Conservation (phyloP, 768 basidiomycete species). For the Tulasnella calospora region DNA sequence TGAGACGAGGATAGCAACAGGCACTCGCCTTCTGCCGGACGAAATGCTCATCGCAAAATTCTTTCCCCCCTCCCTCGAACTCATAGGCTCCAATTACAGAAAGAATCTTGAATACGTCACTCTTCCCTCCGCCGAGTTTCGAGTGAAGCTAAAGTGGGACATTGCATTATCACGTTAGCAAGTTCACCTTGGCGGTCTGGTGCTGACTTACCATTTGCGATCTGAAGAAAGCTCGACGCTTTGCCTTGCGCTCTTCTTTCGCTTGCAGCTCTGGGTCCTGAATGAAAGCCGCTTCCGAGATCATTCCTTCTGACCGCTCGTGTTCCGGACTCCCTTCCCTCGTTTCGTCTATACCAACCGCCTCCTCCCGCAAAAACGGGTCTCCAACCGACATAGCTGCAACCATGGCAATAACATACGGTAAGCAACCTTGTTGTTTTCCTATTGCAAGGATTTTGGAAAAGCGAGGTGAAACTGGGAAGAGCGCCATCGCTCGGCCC, state of each 20-base stretch:
- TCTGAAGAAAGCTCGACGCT: conserved; percentile 75
- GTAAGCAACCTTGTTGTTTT: conserved; percentile 81
- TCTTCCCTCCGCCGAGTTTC: conserved; percentile 69
- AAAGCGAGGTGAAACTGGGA: conserved; percentile 89
- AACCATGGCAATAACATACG: conserved; percentile 87
- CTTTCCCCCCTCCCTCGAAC: conserved; percentile 71
- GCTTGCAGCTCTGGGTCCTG: conserved; percentile 46
- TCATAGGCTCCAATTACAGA: conserved; percentile 98
- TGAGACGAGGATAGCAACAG: neutral
- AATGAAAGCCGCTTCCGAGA: conserved; percentile 43
- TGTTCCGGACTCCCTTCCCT: conserved; percentile 44
- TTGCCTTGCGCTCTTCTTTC: conserved; percentile 55
- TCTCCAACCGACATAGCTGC: conserved; percentile 91
- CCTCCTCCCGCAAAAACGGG: conserved; percentile 84
- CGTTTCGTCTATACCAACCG: conserved; percentile 34
- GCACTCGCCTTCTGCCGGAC: conserved; percentile 72
- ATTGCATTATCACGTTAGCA: neutral
- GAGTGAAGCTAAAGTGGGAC: conserved; percentile 58
- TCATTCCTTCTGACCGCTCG: conserved; percentile 42
- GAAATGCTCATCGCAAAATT: conserved; percentile 86
- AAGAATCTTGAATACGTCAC: conserved; percentile 81
- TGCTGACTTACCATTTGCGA: conserved; percentile 66
- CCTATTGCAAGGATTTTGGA: conserved; percentile 91
- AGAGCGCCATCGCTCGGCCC: conserved; percentile 88
- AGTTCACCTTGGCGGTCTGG: neutral